Conservation (phyloP, 345 rosid species). For the Eucalyptus tenuipes region DNA sequence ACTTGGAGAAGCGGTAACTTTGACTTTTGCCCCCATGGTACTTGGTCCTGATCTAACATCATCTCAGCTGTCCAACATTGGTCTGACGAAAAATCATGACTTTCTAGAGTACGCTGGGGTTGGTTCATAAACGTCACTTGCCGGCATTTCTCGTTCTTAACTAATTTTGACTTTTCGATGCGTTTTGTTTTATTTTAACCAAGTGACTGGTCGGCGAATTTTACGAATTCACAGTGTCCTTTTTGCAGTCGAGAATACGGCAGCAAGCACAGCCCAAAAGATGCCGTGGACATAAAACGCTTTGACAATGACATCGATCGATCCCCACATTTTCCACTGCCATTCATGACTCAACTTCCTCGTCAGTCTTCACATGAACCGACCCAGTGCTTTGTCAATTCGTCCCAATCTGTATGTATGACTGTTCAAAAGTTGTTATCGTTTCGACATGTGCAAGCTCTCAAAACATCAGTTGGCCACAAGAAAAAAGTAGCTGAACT, state of each 20-base stretch:
- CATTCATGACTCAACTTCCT: background rate
- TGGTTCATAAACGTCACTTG: background rate
- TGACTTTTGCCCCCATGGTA: background rate
- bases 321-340: background rate
- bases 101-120: background rate
- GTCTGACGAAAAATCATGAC: background rate
- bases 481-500: background rate
- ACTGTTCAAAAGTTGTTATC: background rate
- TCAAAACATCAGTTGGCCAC: background rate
- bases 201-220: background rate
- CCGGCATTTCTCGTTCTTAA: background rate
- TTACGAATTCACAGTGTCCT: background rate
- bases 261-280: background rate
- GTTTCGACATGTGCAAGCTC: background rate
- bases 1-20: background rate
- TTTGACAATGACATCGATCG: background rate
- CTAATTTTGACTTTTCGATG: background rate
- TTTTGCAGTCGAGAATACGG: background rate
- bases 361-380: background rate
- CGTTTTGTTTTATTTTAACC: background rate
- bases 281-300: background rate
- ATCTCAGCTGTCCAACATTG: background rate
- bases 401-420: background rate
- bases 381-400: background rate
- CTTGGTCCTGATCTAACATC: background rate